Evolutionary conservation across 441 rosid species (phyloP), one percentile per base, ranked within the genome.

Genomic region (Syzygium syzygioides): DNA sequence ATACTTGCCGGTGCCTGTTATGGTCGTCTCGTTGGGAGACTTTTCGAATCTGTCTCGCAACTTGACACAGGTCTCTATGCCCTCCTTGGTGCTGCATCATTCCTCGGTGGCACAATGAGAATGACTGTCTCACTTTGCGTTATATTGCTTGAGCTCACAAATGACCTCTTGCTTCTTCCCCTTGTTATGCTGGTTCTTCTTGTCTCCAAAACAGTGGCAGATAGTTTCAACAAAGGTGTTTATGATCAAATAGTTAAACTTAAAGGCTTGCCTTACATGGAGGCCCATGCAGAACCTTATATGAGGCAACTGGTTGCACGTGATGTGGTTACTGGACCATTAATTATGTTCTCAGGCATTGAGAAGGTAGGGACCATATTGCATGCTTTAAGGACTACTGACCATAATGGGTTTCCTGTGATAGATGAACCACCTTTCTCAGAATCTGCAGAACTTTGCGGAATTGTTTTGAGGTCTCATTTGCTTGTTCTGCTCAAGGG

Each of bases 71-170:
- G 97, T 85, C 92, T 95, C 87, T 95, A 94, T 80, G 93, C 97
- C 68, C 95, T 95, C 62, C 95, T 94, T 68, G 97, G 97, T 56
- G 94, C 96, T 55, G 97, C 97, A 12, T 94, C 97, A 4, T 94
- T 95, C 92, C 97, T 95, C 17, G 97, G 97, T 86, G 96, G 96
- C 85, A 95, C 97, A 59, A 95, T 95, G 97, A 94, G 97, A 85
- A 95, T 94, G 97, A 95, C 97, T 0, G 97, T 95, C 85, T 95
- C 97, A 84, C 90, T 95, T 4, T 95, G 97, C 87, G 92, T 95
- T 48, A 95, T 95, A 89, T 93, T 95, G 17, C 95, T 95, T 45
- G 97, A 94, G 87, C 97, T 94, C 87, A 95, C 97, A 45, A 94
- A 94, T 20, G 93, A 95, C 83, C 91, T 95, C 64, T 90, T 92